These are phyloP conservation scores for Ajuga chamaepitys DNA, from an alignment of 257 asterid species.

Conservation along the genomic window DNA sequence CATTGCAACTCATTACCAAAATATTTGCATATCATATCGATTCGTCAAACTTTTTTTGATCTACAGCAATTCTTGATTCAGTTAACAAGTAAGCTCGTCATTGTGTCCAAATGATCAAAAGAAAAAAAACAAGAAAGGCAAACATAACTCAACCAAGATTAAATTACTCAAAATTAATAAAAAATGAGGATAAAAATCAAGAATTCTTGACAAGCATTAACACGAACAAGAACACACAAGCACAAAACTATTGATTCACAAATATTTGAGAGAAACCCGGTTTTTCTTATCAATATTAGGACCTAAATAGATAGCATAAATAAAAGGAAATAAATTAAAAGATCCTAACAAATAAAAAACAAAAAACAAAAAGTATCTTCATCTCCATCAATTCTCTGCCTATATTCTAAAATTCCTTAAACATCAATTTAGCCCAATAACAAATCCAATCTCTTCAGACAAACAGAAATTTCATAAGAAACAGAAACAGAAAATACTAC, in stretches of 20 bases:
- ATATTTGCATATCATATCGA: conserved; percentile 1
- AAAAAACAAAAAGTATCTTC: too few species aligned
- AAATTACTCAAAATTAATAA: background rate
- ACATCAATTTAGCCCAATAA: background rate
- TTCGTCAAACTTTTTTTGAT: background rate
- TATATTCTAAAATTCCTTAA: background rate
- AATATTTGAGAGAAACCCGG: too few species aligned
- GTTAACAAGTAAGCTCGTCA: background rate
- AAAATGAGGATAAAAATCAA: background rate
- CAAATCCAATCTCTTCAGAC: background rate
- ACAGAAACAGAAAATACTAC: background rate
- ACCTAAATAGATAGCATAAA: too few species aligned
- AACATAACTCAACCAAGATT: too few species aligned
- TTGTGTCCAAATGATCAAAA: too few species aligned
- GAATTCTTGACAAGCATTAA: background rate
- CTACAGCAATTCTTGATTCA: conserved; percentile 1
- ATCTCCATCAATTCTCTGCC: background rate
- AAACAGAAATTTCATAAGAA: background rate
- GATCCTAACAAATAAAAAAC: too few species aligned
- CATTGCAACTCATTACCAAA: background rate
- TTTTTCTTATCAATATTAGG: too few species aligned
- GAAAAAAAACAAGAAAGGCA: too few species aligned
- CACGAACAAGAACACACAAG: too few species aligned
- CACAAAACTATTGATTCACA: too few species aligned
- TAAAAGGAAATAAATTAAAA: too few species aligned